Conservation (phyloP, 495 filamentous ascomycete species). For the Immersiella caudata region DNA sequence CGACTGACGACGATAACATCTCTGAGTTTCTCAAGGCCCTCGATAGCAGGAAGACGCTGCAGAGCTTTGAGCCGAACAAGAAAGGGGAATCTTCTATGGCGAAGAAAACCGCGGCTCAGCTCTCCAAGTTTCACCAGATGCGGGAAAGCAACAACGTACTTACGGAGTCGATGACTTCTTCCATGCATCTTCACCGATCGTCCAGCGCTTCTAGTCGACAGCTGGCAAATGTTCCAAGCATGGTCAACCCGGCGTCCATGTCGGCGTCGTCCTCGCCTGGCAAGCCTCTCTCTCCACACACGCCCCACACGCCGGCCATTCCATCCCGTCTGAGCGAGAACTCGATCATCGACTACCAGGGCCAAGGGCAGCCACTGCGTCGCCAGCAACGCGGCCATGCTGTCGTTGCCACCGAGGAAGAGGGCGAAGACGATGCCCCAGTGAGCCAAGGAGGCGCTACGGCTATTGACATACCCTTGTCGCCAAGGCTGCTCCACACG, state of each 20-base stretch:
- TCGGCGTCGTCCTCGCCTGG: constrained; percentile 86
- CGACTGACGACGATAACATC: constrained; percentile 87
- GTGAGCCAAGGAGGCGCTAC: constrained; percentile 55
- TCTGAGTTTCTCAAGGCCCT: constrained; percentile 88
- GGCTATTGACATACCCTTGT: constrained; percentile 83
- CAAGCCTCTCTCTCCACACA: constrained; percentile 91
- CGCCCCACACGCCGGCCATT: constrained; percentile 90
- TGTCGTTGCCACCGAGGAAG: constrained; percentile 41
- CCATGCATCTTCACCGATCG: constrained; percentile 77
- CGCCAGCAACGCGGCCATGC: constrained; percentile 26
- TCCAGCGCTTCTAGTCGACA: constrained; percentile 84
- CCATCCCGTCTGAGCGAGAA: constrained; percentile 90
- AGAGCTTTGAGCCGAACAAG: constrained; percentile 64
- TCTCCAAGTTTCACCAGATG: constrained; percentile 80
- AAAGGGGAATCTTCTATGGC: constrained; percentile 60
- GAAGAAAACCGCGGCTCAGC: constrained; percentile 67
- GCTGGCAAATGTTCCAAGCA: constrained; percentile 77
- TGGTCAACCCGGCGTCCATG: constrained; percentile 79
- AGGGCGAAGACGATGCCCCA: constrained; percentile 38
- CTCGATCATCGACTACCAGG: constrained; percentile 75
- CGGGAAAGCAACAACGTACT: constrained; percentile 81
- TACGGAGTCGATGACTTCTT: constrained; percentile 86
- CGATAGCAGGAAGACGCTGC: constrained; percentile 76
- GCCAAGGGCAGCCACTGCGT: constrained; percentile 32
- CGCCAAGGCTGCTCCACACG: constrained; percentile 65